Conservation (phyloP, 805 yeast species). For the Myxozyma geophila region DNA sequence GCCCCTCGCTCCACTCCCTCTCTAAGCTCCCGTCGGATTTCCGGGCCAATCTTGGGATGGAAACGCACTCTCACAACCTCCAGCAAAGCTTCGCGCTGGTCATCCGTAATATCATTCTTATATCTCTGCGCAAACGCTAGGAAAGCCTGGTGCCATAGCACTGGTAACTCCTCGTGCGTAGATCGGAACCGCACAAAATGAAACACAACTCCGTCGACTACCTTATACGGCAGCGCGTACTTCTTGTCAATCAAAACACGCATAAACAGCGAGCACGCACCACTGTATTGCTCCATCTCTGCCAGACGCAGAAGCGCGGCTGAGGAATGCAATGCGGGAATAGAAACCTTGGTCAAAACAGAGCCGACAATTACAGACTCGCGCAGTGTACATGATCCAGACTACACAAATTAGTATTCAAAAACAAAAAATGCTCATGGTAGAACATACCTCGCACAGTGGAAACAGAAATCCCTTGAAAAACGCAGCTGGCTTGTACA, state of each 20-base stretch:
- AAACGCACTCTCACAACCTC: constrained; percentile 90
- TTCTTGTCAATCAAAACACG: constrained; percentile 89
- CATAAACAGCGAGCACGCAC: constrained; percentile 88
- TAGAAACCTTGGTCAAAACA: constrained; percentile 82
- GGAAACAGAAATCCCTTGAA: constrained; percentile 96
- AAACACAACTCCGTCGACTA: constrained; percentile 90
- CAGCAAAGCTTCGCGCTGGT: constrained; percentile 90
- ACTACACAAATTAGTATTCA: constrained; percentile 3
- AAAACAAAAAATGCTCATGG: neutral
- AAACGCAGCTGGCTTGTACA: constrained; percentile 96
- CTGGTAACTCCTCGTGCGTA: constrained; percentile 64
- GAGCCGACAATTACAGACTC: constrained; percentile 97
- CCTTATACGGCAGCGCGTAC: constrained; percentile 96
- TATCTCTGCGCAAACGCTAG: constrained; percentile 93
- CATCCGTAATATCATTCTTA: constrained; percentile 97
- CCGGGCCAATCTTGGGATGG: constrained; percentile 89
- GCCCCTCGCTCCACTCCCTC: constrained; percentile 67
- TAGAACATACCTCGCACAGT: constrained; percentile 70
- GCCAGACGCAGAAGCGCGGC: constrained; percentile 88
- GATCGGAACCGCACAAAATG: constrained; percentile 89
- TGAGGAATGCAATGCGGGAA: constrained; percentile 94
- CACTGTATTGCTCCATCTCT: constrained; percentile 73
- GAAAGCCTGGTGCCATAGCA: constrained; percentile 97
- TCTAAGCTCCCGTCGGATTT: constrained; percentile 86
- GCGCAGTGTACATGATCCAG: constrained; percentile 68